Conservation (phyloP, 2,329 filamentous ascomycete genomes). For the Epichloe sp. region DNA sequence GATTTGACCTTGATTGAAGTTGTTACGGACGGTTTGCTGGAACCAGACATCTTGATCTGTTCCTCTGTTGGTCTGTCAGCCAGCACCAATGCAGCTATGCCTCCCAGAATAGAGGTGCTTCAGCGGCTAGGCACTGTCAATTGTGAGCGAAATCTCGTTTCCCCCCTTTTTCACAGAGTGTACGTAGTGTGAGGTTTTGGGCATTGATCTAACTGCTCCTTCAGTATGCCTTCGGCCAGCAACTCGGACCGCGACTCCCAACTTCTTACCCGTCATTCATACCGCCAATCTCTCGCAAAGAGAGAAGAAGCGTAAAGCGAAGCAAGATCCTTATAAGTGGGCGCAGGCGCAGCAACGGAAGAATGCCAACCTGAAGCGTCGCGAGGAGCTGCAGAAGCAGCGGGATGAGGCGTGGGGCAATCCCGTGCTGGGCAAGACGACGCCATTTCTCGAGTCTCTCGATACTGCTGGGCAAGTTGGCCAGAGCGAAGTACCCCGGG, state of each 20-base stretch:
- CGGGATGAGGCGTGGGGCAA: conserved; percentile 57
- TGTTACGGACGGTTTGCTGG: background rate
- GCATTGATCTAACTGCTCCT: background rate
- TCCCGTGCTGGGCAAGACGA: conserved; percentile 64
- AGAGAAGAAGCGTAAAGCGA: conserved; percentile 51
- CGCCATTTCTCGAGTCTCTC: conserved; percentile 74
- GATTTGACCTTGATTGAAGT: too few relatives aligned
- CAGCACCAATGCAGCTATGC: conserved; percentile 36
- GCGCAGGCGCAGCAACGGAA: conserved; percentile 75
- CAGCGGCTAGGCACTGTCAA: conserved; percentile 46
- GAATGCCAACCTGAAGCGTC: conserved; percentile 66
- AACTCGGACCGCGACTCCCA: conserved; percentile 30
- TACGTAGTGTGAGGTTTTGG: too few relatives aligned
- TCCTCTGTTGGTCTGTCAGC: background rate
- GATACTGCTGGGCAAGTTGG: conserved; percentile 45
- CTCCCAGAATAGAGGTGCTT: conserved; percentile 50
- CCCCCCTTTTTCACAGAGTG: too few relatives aligned
- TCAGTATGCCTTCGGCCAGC: conserved; percentile 49
- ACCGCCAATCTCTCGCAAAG: conserved; percentile 49
- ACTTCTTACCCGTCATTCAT: conserved; percentile 46
- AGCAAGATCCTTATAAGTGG: conserved; percentile 70
- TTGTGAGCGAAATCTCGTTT: conserved; percentile 32
- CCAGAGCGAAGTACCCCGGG: conserved; percentile 21
- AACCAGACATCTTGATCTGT: background rate
- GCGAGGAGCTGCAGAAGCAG: conserved; percentile 51